Percentiles rank a stretch among this genome's conserved stretches.
These are phyloP conservation scores for Ormosia emarginata DNA, from an alignment of 306 rosid genomes.

Conservation along the genomic window DNA sequence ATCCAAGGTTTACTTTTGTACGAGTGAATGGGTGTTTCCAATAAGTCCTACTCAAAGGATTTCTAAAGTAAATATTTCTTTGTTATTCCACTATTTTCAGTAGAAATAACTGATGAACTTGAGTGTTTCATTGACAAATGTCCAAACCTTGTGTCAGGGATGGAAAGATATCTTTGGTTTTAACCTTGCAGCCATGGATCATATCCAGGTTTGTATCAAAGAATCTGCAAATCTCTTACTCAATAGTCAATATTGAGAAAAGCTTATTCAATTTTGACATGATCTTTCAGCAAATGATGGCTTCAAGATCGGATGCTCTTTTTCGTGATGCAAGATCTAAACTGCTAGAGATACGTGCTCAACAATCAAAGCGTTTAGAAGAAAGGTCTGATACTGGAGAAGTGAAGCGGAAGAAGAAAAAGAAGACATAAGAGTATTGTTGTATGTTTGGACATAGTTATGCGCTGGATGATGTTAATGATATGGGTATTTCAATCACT, in stretches of 20 bases:
- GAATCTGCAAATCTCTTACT: not conserved
- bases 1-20: not conserved
- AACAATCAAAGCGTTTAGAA: conserved; percentile 64
- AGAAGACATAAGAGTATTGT: conserved; percentile 27
- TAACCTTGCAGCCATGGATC: conserved; percentile 98
- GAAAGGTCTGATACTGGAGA: conserved; percentile 52
- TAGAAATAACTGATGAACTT: not conserved
- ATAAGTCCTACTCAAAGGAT: not conserved
- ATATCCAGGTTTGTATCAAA: conserved; percentile 60
- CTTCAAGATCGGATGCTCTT: conserved; percentile 75
- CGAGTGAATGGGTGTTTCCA: not conserved
- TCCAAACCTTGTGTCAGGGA: conserved; percentile 51
- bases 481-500: not conserved
- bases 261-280: conserved; percentile 24
- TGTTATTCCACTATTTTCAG: not conserved
- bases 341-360: conserved; percentile 69
- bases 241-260: not conserved
- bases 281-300: conserved; percentile 75
- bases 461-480: conserved; percentile 15
- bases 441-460: conserved; percentile 11
- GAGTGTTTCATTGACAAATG: conserved; percentile 15
- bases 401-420: conserved; percentile 55
- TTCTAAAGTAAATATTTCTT: not conserved
- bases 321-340: conserved; percentile 75
- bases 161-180: conserved; percentile 82